Evolutionary conservation across 371 early-diverging fungal species (phyloP), one percentile per base, ranked within the genome.

Genomic region (Mucor piriformis): DNA sequence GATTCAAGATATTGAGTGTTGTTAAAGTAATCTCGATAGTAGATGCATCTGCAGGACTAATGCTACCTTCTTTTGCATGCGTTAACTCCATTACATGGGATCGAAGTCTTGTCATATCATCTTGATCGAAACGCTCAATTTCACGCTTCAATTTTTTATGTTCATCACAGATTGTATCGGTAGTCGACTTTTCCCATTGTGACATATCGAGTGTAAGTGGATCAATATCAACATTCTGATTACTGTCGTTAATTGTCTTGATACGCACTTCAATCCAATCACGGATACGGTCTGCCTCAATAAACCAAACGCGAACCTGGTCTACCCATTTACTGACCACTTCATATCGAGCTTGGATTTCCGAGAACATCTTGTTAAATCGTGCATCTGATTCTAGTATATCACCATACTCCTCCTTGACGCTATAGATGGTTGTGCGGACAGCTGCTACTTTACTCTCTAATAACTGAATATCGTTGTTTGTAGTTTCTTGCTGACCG

Each of bases 261-360:
- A 79, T 77, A 20, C 75, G 74, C 27, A 59, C 58, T 18, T 74
- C 76, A 34, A 83, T 79, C 81, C 83, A 83, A 24, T 61, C 61
- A 11, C 76, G 69, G 21, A 83, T 81, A 6, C 81, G 65, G 20
- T 77, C 76, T 16, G 83, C 81, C 57, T 81, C 81, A 34, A 69
- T 69, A 47, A 83, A 77, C 83, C 83, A 83, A 6, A 77, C 68
- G 11, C 80, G 72, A 1, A 83, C 79, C 61, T 83, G 77, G 49
- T 83, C 80, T 3, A 81, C 78, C 78, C 81, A 79, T 15, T 67
- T 66, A 15, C 65, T 65, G 16, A 81, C 79, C 6, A 52, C 57
- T 27, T 69, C 63, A 42, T 74, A 79, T 25, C 64, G 63, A 3
- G 62, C 11, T 18, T 77, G 64, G 4, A 73, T 59, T 2, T 55